Evolutionary conservation across 2,329 filamentous ascomycete genomes (phyloP).

Genomic region (Nemania abortiva): DNA sequence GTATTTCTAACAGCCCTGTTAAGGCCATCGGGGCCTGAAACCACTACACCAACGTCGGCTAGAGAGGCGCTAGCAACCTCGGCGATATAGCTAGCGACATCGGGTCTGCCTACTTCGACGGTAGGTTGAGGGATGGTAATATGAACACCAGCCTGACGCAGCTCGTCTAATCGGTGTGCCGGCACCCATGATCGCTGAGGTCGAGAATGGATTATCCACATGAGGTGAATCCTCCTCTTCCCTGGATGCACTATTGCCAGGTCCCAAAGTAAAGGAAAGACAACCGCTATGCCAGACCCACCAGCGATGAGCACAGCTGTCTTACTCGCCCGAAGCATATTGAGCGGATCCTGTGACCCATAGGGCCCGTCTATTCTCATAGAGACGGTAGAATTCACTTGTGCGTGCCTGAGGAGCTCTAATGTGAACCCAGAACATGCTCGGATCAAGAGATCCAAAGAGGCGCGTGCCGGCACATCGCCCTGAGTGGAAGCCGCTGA

Average conservation of each 20-base stretch:
- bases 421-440: conserved; percentile 70
- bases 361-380: conserved; percentile 75
- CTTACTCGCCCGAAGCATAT: conserved; percentile 62
- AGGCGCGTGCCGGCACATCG: conserved; percentile 56
- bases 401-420: conserved; percentile 65
- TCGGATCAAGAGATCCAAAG: conserved; percentile 70
- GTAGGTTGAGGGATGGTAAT: conserved; percentile 68
- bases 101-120: conserved; percentile 63
- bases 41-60: conserved; percentile 53
- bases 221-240: conserved; percentile 59
- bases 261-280: conserved; percentile 70
- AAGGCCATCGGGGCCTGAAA: conserved; percentile 72
- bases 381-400: conserved; percentile 55
- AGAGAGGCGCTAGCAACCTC: conserved; percentile 51
- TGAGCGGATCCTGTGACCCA: conserved; percentile 67
- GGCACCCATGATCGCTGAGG: conserved; percentile 68
- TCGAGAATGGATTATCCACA: conserved; percentile 70
- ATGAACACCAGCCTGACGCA: conserved; percentile 62
- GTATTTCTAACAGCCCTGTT: conserved; percentile 71
- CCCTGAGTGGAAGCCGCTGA: conserved; percentile 63
- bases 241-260: conserved; percentile 51
- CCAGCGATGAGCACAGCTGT: conserved; percentile 70
- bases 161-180: conserved; percentile 60
- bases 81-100: conserved; percentile 60
- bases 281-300: conserved; percentile 74